These are phyloP conservation scores for Candida coleopterorum DNA, from an alignment of 805 yeast genomes.

Conservation along the genomic window DNA sequence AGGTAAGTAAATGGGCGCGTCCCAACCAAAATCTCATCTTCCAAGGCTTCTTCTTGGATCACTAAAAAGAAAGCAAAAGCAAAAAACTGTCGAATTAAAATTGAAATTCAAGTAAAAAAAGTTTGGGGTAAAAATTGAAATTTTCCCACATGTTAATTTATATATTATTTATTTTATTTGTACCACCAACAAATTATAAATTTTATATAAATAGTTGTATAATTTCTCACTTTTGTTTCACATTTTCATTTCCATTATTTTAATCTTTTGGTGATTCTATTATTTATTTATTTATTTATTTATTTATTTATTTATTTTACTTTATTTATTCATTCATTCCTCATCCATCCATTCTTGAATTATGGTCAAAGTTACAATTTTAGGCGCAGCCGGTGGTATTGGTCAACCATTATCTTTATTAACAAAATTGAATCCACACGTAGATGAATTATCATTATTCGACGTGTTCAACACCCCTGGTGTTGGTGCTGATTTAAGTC, in stretches of 20 bases:
- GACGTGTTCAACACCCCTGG: constrained; percentile 86
- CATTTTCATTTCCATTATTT: neutral
- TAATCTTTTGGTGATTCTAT: neutral
- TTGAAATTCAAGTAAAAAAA: neutral
- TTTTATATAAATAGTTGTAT: too few relatives aligned
- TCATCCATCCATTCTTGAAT: too few relatives aligned
- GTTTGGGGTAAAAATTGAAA: constrained; percentile 4
- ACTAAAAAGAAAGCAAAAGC: too few relatives aligned
- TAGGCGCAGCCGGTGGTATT: constrained; percentile 93
- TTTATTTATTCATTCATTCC: neutral
- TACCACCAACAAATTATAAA: too few relatives aligned
- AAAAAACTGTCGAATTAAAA: neutral
- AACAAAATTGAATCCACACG: constrained; percentile 62
- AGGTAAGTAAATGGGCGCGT: too few relatives aligned
- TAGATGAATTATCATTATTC: constrained; percentile 66
- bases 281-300: neutral
- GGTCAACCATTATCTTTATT: constrained; percentile 89
- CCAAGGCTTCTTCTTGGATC: too few relatives aligned
- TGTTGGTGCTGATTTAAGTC: constrained; percentile 84
- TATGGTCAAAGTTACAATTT: constrained; percentile 78
- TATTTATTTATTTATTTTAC: neutral
- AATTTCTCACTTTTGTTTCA: neutral
- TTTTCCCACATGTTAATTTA: constrained; percentile 3
- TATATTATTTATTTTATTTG: too few relatives aligned
- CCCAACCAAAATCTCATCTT: too few relatives aligned